phyloP scores from a whole-genome alignment of 345 rosid genomes.

The Boechera divaricarpa region DNA sequence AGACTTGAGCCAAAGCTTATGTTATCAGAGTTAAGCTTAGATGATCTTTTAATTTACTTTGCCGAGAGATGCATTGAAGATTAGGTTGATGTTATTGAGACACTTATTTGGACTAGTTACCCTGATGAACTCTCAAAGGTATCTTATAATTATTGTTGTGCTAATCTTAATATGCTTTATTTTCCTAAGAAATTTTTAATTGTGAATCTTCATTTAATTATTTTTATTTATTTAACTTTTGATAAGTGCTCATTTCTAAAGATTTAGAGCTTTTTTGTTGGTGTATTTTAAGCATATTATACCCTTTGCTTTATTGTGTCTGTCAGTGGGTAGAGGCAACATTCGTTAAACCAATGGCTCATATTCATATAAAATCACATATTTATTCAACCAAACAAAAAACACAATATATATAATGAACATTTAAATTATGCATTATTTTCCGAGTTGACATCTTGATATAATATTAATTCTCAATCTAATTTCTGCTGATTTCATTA shows the following conservation, averaged over 20 bases:
- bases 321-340: slow-evolving; percentile 32
- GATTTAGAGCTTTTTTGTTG: not conserved
- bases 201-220: slow-evolving; percentile 5
- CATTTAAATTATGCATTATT: slow-evolving; percentile 6
- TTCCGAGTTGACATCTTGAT: not conserved
- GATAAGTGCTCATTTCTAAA: slow-evolving; percentile 19
- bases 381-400: not conserved
- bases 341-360: slow-evolving; percentile 27
- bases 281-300: slow-evolving; percentile 30
- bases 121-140: slow-evolving; percentile 20
- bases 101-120: slow-evolving; percentile 22
- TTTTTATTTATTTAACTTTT: not conserved
- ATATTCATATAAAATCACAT: not conserved
- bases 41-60: slow-evolving; percentile 23
- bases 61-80: slow-evolving; percentile 10
- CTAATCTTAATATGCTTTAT: slow-evolving; percentile 7
- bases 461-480: not conserved
- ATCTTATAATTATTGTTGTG: slow-evolving; percentile 13
- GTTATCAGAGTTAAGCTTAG: slow-evolving; percentile 21
- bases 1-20: slow-evolving; percentile 19
- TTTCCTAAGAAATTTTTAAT: not conserved
- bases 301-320: slow-evolving; percentile 32
- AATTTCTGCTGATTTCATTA: not conserved
- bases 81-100: slow-evolving; percentile 32
- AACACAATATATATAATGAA: not conserved